Percentiles rank a stretch among this genome's conserved stretches.
These are phyloP conservation scores for Roridomyces roridus DNA, from an alignment of 768 basidiomycete genomes.

Conservation along the genomic window DNA sequence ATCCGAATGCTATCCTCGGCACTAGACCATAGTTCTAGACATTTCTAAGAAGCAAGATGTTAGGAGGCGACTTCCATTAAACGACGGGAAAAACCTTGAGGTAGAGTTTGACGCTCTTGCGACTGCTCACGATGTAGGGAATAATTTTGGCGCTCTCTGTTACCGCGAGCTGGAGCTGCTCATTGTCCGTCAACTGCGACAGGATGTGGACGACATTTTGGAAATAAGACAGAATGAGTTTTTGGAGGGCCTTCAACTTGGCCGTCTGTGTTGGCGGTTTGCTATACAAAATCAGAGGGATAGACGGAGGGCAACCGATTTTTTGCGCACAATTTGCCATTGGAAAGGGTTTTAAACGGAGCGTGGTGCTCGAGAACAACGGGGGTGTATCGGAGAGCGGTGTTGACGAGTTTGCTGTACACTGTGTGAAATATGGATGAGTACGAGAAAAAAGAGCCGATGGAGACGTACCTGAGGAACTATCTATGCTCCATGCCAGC, in stretches of 20 bases:
- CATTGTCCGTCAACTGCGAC: constrained; percentile 73
- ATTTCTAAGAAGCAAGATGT: constrained; percentile 55
- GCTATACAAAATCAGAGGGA: constrained; percentile 45
- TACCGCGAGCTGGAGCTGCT: constrained; percentile 72
- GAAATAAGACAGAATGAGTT: constrained; percentile 89
- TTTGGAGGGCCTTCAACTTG: constrained; percentile 86
- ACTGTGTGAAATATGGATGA: constrained; percentile 50
- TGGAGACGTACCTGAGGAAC: constrained; percentile 63
- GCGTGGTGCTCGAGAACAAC: constrained; percentile 86
- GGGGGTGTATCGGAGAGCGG: constrained; percentile 89
- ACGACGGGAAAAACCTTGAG: constrained; percentile 65
- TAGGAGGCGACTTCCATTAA: not conserved
- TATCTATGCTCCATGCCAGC: constrained; percentile 88
- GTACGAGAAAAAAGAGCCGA: not conserved
- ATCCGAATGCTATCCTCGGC: constrained; percentile 84
- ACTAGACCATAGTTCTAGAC: constrained; percentile 83
- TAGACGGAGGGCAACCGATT: not conserved
- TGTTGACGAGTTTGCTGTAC: constrained; percentile 92
- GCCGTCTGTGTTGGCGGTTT: constrained; percentile 83
- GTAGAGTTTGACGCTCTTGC: constrained; percentile 86
- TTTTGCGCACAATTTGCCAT: constrained; percentile 79
- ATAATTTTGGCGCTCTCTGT: constrained; percentile 88
- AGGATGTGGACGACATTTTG: constrained; percentile 84
- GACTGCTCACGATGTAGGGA: constrained; percentile 84
- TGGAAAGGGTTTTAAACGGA: constrained; percentile 81